Evolutionary conservation across 495 filamentous ascomycete species (phyloP).

Genomic region (Aspergillus ellipticus): DNA sequence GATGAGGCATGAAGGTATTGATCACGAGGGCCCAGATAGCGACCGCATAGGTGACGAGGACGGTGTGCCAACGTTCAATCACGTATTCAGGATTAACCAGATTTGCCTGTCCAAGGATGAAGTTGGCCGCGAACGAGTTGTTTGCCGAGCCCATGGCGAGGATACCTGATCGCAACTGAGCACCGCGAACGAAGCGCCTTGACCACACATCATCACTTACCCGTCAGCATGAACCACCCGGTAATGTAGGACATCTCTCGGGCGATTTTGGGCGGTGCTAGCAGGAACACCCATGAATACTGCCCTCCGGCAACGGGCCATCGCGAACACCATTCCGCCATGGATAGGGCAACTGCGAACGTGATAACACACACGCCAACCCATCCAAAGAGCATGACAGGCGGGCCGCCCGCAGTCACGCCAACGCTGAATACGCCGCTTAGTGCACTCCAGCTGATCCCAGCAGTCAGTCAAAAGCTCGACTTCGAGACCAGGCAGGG

Average conservation of each 20-base stretch:
- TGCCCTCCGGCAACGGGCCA: conserved; percentile 49
- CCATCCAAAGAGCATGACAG: conserved; percentile 57
- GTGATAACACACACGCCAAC: conserved; percentile 48
- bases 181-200: neutral
- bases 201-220: neutral
- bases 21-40: conserved; percentile 30
- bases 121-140: conserved; percentile 49
- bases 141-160: conserved; percentile 53
- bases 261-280: neutral
- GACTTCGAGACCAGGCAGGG: neutral
- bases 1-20: conserved; percentile 44
- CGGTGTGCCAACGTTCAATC: conserved; percentile 52
- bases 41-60: conserved; percentile 45
- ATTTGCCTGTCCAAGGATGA: conserved; percentile 48
- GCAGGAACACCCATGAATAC: neutral
- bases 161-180: conserved; percentile 30
- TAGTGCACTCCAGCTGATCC: conserved; percentile 49
- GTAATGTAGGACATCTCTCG: neutral
- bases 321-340: conserved; percentile 57
- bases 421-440: conserved; percentile 56
- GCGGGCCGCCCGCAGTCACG: conserved; percentile 51
- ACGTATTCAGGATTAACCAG: conserved; percentile 42
- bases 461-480: neutral
- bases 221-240: neutral
- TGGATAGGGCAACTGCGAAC: conserved; percentile 51